Evolutionary conservation across 352 stramenopile species (phyloP), one percentile per base, ranked within the genome.

Genomic region (Pythium apleroticum): DNA sequence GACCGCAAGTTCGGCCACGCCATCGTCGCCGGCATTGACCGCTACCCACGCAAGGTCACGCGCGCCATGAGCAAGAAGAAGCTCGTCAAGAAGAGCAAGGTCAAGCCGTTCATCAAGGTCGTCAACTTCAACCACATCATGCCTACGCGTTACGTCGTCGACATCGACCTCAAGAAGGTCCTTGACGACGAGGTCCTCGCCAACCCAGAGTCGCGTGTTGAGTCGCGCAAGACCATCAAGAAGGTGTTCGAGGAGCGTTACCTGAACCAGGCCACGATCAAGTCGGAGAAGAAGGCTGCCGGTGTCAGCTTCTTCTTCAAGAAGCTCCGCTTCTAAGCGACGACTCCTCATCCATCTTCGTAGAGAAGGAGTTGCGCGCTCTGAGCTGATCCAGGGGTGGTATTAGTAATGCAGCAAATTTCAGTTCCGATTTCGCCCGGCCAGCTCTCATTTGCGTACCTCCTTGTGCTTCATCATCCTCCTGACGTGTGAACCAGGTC

Each of bases 51-150:
- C 71, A 99, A 99, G 90, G 93, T 99, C 68, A 99, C 97, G 46
- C 95, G 95, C 71, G 73, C 84, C 52, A 99, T 99, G 98, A 77
- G 86, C 83, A 96, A 95, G 85, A 95, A 94, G 75, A 99, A 99
- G 90, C 87, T 99, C 49, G 90, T 97, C 73, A 98, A 99, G 89
- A 84, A 95, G 76, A 96, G 91, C 27, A 98, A 98, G 82, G 90
- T 99, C 62, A 99, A 99, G 86, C 97, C 97, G 50, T 99, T 99
- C 80, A 86, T 99, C 57, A 99, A 99, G 88, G 98, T 98, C 85
- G 88, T 99, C 70, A 99, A 99, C 90, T 98, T 98, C 80, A 98
- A 98, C 88, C 98, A 99, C 86, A 91, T 99, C 73, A 99, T 99
- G 95, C 98, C 98, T 63, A 99, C 97, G 57, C 96, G 98, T 76